Conservation (phyloP, 495 filamentous ascomycete species). For the Chaetomium cochliodes region DNA sequence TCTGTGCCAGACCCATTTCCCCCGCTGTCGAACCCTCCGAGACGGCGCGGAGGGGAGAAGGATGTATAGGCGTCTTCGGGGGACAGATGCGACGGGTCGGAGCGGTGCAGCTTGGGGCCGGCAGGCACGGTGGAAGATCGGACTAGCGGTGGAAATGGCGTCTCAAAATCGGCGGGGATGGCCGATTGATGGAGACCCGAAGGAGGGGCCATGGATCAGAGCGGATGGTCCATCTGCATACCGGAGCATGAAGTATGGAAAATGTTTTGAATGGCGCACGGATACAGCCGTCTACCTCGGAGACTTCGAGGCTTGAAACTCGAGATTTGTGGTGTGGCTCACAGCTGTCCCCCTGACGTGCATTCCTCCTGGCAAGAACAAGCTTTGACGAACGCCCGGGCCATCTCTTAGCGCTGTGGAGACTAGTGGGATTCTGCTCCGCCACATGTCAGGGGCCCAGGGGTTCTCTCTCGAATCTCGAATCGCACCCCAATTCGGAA, state of each 20-base stretch:
- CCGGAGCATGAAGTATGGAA: not conserved
- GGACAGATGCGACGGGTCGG: constrained; percentile 60
- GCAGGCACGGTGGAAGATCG: constrained; percentile 46
- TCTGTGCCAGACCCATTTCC: constrained; percentile 35
- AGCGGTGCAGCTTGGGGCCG: constrained; percentile 37
- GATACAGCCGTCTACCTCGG: not conserved
- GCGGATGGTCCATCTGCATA: constrained; percentile 25
- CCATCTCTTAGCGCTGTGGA: constrained; percentile 1
- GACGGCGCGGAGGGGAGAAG: constrained; percentile 55
- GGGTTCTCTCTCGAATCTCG: too few relatives aligned
- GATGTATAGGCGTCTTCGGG: constrained; percentile 81
- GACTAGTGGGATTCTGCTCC: not conserved
- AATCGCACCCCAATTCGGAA: too few relatives aligned
- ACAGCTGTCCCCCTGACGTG: not conserved
- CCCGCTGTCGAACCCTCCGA: constrained; percentile 42
- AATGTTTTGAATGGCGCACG: constrained; percentile 1
- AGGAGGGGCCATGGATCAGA: constrained; percentile 39
- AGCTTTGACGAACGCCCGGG: constrained; percentile 2
- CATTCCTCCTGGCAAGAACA: constrained; percentile 1
- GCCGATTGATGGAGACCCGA: constrained; percentile 37
- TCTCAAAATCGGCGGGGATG: constrained; percentile 33
- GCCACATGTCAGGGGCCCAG: not conserved
- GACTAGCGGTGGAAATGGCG: constrained; percentile 33
- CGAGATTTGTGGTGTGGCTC: not conserved
- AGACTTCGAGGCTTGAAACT: not conserved